Percentiles rank a stretch among this genome's conserved stretches.
These are phyloP conservation scores for Dalechampia spathulata DNA, from an alignment of 441 rosid species.

Conservation along the genomic window DNA sequence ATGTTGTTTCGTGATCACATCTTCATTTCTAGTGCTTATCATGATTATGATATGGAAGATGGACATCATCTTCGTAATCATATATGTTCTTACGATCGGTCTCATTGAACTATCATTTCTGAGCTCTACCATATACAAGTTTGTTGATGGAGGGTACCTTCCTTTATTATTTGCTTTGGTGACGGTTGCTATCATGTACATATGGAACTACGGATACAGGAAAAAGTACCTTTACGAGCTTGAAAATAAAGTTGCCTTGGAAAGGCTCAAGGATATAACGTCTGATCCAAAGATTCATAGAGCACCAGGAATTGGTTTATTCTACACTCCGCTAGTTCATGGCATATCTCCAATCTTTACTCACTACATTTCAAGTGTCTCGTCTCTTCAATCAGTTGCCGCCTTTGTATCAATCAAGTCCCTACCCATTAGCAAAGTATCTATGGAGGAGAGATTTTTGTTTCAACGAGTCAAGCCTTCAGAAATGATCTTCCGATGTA, in stretches of 20 bases:
- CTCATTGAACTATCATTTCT: slow-evolving; percentile 8
- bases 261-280: slow-evolving; percentile 8
- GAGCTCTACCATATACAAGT: slow-evolving; percentile 22
- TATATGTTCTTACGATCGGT: slow-evolving; percentile 16
- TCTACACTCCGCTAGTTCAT: slow-evolving; percentile 22
- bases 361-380: slow-evolving; percentile 15
- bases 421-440: not conserved
- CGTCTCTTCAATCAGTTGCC: slow-evolving; percentile 15
- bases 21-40: slow-evolving; percentile 18
- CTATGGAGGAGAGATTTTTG: slow-evolving; percentile 9
- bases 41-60: slow-evolving; percentile 32
- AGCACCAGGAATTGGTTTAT: slow-evolving; percentile 16
- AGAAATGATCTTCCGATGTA: slow-evolving; percentile 9
- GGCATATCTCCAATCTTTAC: slow-evolving; percentile 21
- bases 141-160: slow-evolving; percentile 26
- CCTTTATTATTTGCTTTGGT: slow-evolving; percentile 15
- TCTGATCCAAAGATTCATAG: slow-evolving; percentile 6
- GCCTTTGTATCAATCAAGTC: slow-evolving; percentile 19
- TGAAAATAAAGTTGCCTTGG: slow-evolving; percentile 10
- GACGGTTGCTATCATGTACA: slow-evolving; percentile 14
- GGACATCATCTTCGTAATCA: slow-evolving; percentile 6
- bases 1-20: slow-evolving; percentile 21
- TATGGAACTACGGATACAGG: slow-evolving; percentile 23
- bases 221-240: slow-evolving; percentile 22
- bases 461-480: slow-evolving; percentile 14